phyloP scores from a whole-genome alignment of 768 basidiomycete genomes.

The Pleurotus ostreatus region DNA sequence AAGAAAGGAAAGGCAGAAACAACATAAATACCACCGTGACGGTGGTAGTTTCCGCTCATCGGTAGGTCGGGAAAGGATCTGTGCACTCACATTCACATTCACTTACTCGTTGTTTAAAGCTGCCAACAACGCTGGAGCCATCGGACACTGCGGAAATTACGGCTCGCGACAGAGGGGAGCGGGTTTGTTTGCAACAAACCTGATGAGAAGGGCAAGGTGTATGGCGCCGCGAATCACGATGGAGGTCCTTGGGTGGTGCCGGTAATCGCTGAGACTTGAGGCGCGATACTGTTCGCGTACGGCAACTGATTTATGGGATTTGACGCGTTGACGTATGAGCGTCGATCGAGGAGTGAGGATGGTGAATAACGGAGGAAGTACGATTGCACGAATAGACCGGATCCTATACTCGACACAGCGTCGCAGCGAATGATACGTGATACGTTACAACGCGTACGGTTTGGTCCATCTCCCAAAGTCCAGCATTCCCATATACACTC shows the following conservation, averaged over 20 bases:
- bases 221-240: constrained; percentile 26
- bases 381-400: too few relatives aligned
- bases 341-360: too few relatives aligned
- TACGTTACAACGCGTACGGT: too few relatives aligned
- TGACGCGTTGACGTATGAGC: too few relatives aligned
- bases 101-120: constrained; percentile 14
- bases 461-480: too few relatives aligned
- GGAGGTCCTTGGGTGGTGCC: constrained; percentile 38
- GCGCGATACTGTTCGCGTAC: not conserved
- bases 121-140: constrained; percentile 25
- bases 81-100: too few relatives aligned
- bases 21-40: too few relatives aligned
- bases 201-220: constrained; percentile 29
- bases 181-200: constrained; percentile 32
- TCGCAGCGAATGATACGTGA: too few relatives aligned
- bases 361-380: too few relatives aligned
- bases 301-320: too few relatives aligned
- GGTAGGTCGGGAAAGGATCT: not conserved
- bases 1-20: constrained; percentile 44
- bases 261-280: not conserved
- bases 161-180: constrained; percentile 36
- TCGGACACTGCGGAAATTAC: constrained; percentile 43
- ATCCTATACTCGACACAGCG: too few relatives aligned
- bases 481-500: too few relatives aligned
- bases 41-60: constrained; percentile 23